These are phyloP conservation scores for Sarcodon sp. DNA, from an alignment of 768 basidiomycete genomes.

Conservation along the genomic window DNA sequence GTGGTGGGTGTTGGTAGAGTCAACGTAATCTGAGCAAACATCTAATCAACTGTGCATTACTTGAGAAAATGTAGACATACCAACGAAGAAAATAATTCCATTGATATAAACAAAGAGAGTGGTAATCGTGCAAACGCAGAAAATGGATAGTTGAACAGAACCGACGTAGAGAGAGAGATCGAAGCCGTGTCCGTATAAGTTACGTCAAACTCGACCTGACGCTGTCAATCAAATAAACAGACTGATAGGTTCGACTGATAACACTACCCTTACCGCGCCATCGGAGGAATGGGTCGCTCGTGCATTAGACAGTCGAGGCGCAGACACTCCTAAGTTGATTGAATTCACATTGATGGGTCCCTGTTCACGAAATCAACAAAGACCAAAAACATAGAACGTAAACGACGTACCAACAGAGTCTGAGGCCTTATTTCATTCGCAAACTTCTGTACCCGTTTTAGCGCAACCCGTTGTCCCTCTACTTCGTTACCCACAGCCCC, in stretches of 20 bases:
- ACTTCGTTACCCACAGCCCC: constrained; percentile 54
- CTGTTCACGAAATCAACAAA: constrained; percentile 23
- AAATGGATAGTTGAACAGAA: constrained; percentile 77
- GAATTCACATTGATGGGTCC: constrained; percentile 81
- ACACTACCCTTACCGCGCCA: constrained; percentile 8
- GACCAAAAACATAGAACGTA: constrained; percentile 1
- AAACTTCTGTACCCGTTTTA: constrained; percentile 67
- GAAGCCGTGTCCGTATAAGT: constrained; percentile 77
- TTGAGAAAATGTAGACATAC: constrained; percentile 18
- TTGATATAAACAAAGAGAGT: constrained; percentile 66
- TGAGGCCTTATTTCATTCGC: constrained; percentile 67
- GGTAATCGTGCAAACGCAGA: constrained; percentile 74
- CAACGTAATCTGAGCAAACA: constrained; percentile 37
- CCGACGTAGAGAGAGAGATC: constrained; percentile 72
- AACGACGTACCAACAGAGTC: constrained; percentile 45
- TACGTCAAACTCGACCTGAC: constrained; percentile 67
- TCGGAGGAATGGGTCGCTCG: constrained; percentile 22
- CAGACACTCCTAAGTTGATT: constrained; percentile 69
- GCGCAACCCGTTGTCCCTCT: constrained; percentile 76
- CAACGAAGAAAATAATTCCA: constrained; percentile 59
- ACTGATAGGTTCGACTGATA: not conserved
- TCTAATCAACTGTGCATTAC: constrained; percentile 1
- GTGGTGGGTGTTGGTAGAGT: constrained; percentile 45
- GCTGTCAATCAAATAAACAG: constrained; percentile 23
- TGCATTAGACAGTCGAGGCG: constrained; percentile 67